Percentiles rank a stretch among this genome's conserved stretches.
Evolutionary conservation across 2,329 filamentous ascomycete genomes (phyloP).

Genomic region (Fusarium nanum): DNA sequence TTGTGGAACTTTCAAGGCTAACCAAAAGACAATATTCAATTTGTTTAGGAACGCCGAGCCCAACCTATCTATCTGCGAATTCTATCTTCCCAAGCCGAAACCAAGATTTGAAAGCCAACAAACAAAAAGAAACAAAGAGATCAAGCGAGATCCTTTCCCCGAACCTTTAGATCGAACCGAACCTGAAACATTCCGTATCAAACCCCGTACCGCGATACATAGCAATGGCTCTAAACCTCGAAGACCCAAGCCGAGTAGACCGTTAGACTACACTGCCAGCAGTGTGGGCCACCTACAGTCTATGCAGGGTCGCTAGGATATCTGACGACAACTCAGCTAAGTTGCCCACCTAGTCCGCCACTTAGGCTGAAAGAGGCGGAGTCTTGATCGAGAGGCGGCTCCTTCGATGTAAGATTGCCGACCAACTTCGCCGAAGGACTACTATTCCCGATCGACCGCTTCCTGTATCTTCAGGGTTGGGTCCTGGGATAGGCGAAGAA

Average conservation of each 20-base stretch:
- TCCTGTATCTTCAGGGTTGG: accelerated
- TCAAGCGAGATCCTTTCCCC: not conserved
- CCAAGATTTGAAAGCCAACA: not conserved
- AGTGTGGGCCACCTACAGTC: no score
- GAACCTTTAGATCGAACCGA: not conserved
- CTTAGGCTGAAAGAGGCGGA: not conserved
- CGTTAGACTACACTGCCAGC: accelerated
- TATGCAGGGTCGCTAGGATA: accelerated
- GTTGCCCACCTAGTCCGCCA: not conserved
- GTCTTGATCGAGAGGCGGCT: not conserved
- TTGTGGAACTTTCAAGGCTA: not conserved
- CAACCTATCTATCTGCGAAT: not conserved
- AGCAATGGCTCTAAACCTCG: not conserved
- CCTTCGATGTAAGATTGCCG: not conserved
- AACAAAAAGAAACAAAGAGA: not conserved
- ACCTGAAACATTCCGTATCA: not conserved
- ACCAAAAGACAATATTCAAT: not conserved
- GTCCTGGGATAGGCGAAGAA: accelerated
- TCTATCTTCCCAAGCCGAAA: not conserved
- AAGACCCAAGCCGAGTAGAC: not conserved
- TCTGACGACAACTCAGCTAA: not conserved
- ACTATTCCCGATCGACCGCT: not conserved
- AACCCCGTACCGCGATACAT: not conserved
- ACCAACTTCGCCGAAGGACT: not conserved
- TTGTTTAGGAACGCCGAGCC: not conserved